Evolutionary conservation across 2,329 filamentous ascomycete species (phyloP).

Genomic region (Colletotrichum nymphaeae): DNA sequence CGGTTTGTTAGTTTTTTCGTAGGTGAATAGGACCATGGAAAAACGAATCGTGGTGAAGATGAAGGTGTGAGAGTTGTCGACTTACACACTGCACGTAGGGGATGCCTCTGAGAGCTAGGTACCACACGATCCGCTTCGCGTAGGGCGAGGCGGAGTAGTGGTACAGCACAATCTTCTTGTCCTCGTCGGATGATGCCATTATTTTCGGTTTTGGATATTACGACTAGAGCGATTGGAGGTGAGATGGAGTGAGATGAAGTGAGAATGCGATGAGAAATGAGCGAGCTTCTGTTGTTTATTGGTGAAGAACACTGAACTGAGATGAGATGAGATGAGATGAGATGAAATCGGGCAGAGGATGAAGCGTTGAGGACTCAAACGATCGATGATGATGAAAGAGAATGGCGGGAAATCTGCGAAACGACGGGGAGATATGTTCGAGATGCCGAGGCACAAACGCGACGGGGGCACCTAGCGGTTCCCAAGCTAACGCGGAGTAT

Average conservation of each 20-base stretch:
- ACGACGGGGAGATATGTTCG: not conserved
- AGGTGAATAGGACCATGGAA: too few species aligned
- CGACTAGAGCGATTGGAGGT: not conserved
- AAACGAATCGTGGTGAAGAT: not conserved
- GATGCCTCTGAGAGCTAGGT: slow-evolving; percentile 73
- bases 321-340: not conserved
- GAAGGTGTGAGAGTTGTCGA: slow-evolving; percentile 33
- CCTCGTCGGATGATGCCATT: slow-evolving; percentile 21
- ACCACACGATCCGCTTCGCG: slow-evolving; percentile 73
- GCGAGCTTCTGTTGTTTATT: too few species aligned
- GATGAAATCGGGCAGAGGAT: not conserved
- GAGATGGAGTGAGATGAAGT: not conserved
- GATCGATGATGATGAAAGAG: slow-evolving; percentile 9
- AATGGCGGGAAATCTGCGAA: not conserved
- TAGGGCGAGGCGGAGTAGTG: slow-evolving; percentile 76
- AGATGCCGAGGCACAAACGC: slow-evolving; percentile 29
- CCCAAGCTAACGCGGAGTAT: not conserved
- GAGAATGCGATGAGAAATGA: too few species aligned
- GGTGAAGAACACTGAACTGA: too few species aligned
- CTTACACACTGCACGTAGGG: slow-evolving; percentile 75
- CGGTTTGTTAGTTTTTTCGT: not conserved
- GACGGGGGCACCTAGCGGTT: not conserved
- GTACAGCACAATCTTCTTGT: slow-evolving; percentile 65
- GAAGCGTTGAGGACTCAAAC: not conserved
- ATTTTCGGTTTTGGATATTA: not conserved